Base-by-base conservation (phyloP, 352 stramenopile species). In the Globisporangium barbulae region DNA sequence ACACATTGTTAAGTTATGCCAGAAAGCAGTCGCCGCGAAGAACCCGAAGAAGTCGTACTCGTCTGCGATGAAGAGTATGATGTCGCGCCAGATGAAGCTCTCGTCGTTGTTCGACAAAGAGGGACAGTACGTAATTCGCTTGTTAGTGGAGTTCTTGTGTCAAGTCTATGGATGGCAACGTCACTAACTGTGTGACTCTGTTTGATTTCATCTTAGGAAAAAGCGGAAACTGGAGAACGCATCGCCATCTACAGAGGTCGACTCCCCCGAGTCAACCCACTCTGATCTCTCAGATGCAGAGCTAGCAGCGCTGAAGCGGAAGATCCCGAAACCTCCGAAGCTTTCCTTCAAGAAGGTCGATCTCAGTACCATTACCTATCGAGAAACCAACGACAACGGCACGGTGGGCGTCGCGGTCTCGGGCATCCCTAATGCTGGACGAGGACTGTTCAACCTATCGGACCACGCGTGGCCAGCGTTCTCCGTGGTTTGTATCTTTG, bases 401-500 rank as follows among this genome's bases (percentile, higher is more conserved):
- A 92, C 81, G 0, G 83, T 95, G n/a, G 87, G 87, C 31, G 85
- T 95, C 17, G 87, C 87, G 8, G 71, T 85, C 28, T 95, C 87
- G 9, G 87, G 87, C 25, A 95, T 95, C 54, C 87, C 87, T 15
- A 88, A 95, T 62, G 78, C 84, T 52, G 85, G 85, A 35, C 83
- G 83, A 53, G 87, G 87, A 3, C 73, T 95, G 25, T 95, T 95
- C 68, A 95, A 95, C 58, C 71, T 95, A 25, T 93, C 83, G 4
- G 53, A 74, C 19, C 87, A 95, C 54, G 2, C 81, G 42, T 95
- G 87, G 87, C 87, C 87, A 25, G 87, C 87, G 6, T 95, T 95
- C 65, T 95, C 87, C 2, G 84, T 95, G 54, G 87, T 95, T 48
- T 95, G 87, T 68, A 95, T 95, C 55, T 95, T 95, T 66, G 87